Conservation (phyloP, 1,139 yeast genomes). For the Debaryomycetaceae sp. region DNA sequence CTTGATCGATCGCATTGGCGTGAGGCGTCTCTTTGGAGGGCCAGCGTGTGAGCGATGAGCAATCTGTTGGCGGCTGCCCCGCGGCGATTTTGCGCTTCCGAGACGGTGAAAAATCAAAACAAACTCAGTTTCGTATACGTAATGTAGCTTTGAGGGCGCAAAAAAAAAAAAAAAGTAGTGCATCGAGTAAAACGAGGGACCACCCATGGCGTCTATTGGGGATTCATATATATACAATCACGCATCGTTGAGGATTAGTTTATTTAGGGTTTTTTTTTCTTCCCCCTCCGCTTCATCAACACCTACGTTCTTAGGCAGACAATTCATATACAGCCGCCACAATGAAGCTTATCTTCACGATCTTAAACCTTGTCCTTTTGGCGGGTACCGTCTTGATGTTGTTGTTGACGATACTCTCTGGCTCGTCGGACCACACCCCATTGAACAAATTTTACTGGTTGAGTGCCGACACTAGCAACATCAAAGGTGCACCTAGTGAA, state of each 20-base stretch:
- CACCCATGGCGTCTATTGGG: too few relatives aligned
- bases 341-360: conserved; percentile 34
- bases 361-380: conserved; percentile 37
- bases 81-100: too few relatives aligned
- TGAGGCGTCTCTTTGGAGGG: too few relatives aligned
- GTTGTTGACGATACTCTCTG: conserved; percentile 61
- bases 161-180: conserved; percentile 3
- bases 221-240: too few relatives aligned
- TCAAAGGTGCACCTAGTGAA: conserved; percentile 46
- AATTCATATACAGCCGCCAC: neutral
- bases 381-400: conserved; percentile 55
- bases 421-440: conserved; percentile 58
- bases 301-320: neutral
- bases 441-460: conserved; percentile 68
- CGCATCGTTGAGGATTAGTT: neutral
- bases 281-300: neutral
- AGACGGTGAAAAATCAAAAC: too few relatives aligned
- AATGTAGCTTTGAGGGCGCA: too few relatives aligned
- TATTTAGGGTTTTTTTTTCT: neutral
- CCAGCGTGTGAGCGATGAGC: too few relatives aligned
- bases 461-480: conserved; percentile 58
- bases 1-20: too few relatives aligned
- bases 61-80: too few relatives aligned
- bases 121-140: too few relatives aligned
- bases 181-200: neutral